These are phyloP conservation scores for Yarrowia sp. DNA, from an alignment of 805 yeast species.

Conservation along the genomic window DNA sequence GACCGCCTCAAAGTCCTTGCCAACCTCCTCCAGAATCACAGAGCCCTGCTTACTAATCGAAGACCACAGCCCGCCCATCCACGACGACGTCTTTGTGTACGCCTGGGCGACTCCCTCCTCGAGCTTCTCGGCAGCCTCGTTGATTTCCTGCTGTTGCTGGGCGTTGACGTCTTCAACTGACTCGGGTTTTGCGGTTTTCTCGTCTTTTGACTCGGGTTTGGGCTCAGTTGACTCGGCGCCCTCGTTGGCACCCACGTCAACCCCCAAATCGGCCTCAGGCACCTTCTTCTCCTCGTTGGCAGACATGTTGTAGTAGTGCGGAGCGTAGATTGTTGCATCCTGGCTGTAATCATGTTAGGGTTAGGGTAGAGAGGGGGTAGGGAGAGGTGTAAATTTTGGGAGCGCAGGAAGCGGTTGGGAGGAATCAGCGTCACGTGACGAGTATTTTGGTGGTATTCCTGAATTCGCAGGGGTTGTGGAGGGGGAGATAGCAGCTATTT, in stretches of 20 bases:
- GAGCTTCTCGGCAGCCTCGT: constrained; percentile 35
- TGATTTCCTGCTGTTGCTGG: constrained; percentile 29
- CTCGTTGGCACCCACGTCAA: too few relatives aligned
- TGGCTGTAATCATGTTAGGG: too few relatives aligned
- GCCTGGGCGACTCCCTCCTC: constrained; percentile 34
- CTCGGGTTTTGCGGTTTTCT: background rate
- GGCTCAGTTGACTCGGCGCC: background rate
- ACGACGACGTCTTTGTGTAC: constrained; percentile 29
- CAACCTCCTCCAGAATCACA: constrained; percentile 34
- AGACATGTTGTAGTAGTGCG: too few relatives aligned
- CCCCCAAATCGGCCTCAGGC: too few relatives aligned
- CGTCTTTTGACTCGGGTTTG: background rate
- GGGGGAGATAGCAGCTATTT: too few relatives aligned
- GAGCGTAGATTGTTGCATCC: too few relatives aligned
- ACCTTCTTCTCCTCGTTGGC: too few relatives aligned
- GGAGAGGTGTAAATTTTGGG: background rate
- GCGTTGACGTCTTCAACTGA: background rate
- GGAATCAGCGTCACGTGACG: background rate
- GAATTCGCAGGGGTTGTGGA: too few relatives aligned
- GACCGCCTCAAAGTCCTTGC: constrained; percentile 35
- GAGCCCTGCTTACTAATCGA: constrained; percentile 36
- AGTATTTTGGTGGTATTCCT: background rate
- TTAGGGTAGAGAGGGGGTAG: background rate
- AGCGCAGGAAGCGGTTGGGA: background rate
- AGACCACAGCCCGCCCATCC: constrained; percentile 36